A percentile compares a stretch with the other conserved stretches of the same genome.
Evolutionary conservation across 345 rosid species (phyloP).

Genomic region (Gossypium anomalum): DNA sequence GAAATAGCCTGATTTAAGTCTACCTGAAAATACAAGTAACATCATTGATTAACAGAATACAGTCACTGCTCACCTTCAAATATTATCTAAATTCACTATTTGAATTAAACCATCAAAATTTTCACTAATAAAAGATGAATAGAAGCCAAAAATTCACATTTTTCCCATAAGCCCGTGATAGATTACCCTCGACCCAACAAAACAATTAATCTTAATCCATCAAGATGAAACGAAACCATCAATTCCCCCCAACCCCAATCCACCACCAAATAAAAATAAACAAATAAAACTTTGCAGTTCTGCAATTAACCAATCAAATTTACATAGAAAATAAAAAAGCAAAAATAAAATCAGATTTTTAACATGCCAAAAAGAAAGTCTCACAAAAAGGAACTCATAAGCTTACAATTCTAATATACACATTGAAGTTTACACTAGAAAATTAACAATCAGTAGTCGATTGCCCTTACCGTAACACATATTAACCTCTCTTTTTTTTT

Average conservation of each 20-base stretch:
- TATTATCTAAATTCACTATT: neutral
- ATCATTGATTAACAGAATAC: conserved; percentile 13
- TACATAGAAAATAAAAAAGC: neutral
- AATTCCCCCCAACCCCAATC: neutral
- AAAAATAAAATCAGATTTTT: neutral
- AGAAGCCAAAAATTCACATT: neutral
- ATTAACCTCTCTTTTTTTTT: neutral
- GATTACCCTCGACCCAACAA: neutral
- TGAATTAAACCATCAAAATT: neutral
- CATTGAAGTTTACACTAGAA: neutral
- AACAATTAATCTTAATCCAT: neutral
- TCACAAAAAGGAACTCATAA: neutral
- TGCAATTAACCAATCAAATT: neutral
- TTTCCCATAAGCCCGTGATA: neutral
- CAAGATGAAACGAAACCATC: neutral
- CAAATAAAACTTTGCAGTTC: neutral
- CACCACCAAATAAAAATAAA: neutral
- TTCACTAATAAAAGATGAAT: neutral
- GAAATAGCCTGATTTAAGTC: conserved; percentile 91
- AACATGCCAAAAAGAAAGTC: neutral
- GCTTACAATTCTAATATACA: neutral
- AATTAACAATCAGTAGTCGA: neutral
- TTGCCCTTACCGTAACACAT: neutral
- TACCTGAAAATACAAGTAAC: conserved; percentile 38
- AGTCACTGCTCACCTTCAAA: neutral